Percentiles rank a stretch among this genome's conserved stretches.
Conservation (phyloP, 441 rosid species). For the Populus hybrid region DNA sequence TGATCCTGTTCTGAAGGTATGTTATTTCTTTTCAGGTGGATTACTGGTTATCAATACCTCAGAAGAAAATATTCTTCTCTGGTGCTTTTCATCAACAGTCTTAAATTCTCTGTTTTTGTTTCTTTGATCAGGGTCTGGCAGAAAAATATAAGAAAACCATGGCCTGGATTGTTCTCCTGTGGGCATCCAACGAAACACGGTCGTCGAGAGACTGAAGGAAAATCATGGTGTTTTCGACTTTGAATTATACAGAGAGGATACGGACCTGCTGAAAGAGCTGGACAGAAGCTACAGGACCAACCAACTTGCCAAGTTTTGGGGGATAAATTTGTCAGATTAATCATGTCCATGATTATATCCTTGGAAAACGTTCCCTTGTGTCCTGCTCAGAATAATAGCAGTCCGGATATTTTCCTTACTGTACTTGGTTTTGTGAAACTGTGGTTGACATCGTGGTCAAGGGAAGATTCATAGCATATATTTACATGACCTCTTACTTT, state of each 20-base stretch:
- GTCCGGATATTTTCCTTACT: background rate
- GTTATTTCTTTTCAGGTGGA: background rate
- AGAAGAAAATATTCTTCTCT: background rate
- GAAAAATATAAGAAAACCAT: conserved; percentile 59
- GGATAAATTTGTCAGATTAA: conserved; percentile 59
- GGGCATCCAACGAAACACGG: conserved; percentile 68
- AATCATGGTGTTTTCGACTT: conserved; percentile 56
- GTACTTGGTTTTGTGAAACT: background rate
- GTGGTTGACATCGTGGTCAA: background rate
- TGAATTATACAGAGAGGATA: conserved; percentile 56
- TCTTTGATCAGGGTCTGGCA: conserved; percentile 41
- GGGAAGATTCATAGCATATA: background rate
- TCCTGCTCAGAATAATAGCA: background rate
- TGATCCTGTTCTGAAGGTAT: conserved; percentile 58
- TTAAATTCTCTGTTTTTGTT: background rate
- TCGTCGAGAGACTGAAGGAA: conserved; percentile 52
- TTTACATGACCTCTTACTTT: background rate
- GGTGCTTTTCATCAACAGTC: background rate
- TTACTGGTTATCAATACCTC: background rate
- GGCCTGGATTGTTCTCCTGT: conserved; percentile 59
- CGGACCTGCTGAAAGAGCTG: conserved; percentile 48
- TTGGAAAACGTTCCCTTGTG: background rate
- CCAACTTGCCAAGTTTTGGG: conserved; percentile 70
- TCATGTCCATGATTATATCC: background rate
- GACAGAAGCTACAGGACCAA: conserved; percentile 58